Conservation (phyloP, 371 early-diverging fungal species). For the Syncephalastrum racemosum region DNA sequence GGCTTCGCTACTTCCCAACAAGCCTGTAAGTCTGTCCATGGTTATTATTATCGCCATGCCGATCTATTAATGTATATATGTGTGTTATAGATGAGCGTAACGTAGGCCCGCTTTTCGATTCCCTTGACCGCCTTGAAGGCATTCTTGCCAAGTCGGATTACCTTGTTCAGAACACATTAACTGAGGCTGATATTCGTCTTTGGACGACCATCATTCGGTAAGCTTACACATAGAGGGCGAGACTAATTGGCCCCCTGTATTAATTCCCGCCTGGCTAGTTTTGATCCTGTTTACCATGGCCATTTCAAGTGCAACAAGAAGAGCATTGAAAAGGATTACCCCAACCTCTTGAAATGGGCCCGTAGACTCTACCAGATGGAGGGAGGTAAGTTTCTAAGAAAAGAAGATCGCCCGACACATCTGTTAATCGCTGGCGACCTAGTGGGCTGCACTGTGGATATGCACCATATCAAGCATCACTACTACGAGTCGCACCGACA, state of each 20-base stretch:
- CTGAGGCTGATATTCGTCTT: slow-evolving; percentile 91
- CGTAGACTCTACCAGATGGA: slow-evolving; percentile 82
- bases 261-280: slow-evolving; percentile 34
- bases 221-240: background rate
- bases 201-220: slow-evolving; percentile 90
- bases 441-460: slow-evolving; percentile 78
- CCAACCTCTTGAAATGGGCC: slow-evolving; percentile 84
- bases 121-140: slow-evolving; percentile 83
- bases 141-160: slow-evolving; percentile 73
- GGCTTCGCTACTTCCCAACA: slow-evolving; percentile 92
- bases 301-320: slow-evolving; percentile 93
- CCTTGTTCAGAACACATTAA: slow-evolving; percentile 75
- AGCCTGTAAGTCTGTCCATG: slow-evolving; percentile 55
- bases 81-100: slow-evolving; percentile 61
- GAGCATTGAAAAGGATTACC: slow-evolving; percentile 83
- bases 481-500: slow-evolving; percentile 88
- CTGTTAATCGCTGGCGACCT: background rate
- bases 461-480: slow-evolving; percentile 94
- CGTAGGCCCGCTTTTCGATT: slow-evolving; percentile 70
- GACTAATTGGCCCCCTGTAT: too few species aligned
- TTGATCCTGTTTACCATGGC: slow-evolving; percentile 86
- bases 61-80: background rate
- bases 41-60: too few species aligned
- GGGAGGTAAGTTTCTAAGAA: slow-evolving; percentile 45
- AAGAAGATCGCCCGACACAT: background rate